Conservation (phyloP, 345 rosid genomes). For the Arabidopsis arenosa region DNA sequence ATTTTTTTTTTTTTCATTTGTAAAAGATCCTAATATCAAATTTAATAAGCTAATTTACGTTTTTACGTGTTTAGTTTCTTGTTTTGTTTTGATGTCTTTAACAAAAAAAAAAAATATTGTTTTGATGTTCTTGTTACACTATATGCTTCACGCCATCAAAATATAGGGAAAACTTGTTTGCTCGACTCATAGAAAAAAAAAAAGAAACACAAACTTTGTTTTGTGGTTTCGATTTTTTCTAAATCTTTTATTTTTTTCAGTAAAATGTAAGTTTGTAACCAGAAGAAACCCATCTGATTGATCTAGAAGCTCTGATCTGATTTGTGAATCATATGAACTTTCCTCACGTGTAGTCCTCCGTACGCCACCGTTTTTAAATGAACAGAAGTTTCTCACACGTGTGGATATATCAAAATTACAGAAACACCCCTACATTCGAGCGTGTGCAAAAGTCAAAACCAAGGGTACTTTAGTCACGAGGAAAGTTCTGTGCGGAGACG, state of each 20-base stretch:
- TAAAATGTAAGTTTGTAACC: not conserved
- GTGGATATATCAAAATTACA: not conserved
- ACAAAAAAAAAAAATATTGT: too few relatives aligned
- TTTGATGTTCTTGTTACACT: not conserved
- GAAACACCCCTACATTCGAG: not conserved
- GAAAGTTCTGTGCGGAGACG: constrained; percentile 56
- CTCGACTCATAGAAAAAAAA: not conserved
- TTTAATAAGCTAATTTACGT: not conserved
- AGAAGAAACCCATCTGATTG: constrained; percentile 1
- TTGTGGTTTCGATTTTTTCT: not conserved
- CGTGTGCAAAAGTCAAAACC: constrained; percentile 26
- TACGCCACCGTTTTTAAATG: constrained; percentile 26
- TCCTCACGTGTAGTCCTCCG: constrained; percentile 29
- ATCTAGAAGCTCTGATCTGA: constrained; percentile 7
- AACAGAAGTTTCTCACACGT: constrained; percentile 28
- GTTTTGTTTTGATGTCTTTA: not conserved
- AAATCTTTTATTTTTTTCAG: not conserved
- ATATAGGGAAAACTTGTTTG: not conserved
- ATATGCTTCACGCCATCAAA: constrained; percentile 12
- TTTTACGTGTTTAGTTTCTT: not conserved
- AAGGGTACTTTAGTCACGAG: constrained; percentile 32
- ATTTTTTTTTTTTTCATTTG: too few relatives aligned
- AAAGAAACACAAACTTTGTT: not conserved
- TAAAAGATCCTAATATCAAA: not conserved
- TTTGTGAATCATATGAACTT: constrained; percentile 36